A percentile compares a stretch with the other conserved stretches of the same genome.
Evolutionary conservation across 2,329 filamentous ascomycete genomes (phyloP).

Genomic region (Exophiala xenobiotica): DNA sequence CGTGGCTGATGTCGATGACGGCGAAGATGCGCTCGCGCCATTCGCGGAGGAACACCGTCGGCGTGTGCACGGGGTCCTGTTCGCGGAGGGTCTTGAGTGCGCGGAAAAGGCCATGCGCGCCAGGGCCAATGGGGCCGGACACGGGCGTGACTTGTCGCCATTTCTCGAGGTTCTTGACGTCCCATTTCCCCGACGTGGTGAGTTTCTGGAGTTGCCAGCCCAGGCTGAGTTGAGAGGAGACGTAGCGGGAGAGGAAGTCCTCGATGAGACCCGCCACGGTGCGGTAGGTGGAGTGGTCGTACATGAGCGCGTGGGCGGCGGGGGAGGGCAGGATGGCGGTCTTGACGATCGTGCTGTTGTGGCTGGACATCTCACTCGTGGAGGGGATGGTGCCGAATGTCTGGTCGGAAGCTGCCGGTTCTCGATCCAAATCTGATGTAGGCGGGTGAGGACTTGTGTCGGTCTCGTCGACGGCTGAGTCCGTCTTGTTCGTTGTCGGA

Average conservation of each 20-base stretch:
- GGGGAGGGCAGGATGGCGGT: conserved; percentile 70
- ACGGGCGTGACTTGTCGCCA: conserved; percentile 81
- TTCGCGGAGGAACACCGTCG: conserved; percentile 65
- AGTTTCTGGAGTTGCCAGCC: conserved; percentile 91
- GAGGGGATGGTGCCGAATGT: conserved; percentile 35
- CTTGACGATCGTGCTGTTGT: conserved; percentile 56
- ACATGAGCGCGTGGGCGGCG: conserved; percentile 80
- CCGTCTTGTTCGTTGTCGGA: conserved; percentile 25
- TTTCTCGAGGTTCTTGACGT: conserved; percentile 92
- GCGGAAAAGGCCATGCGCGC: conserved; percentile 64
- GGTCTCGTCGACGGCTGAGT: background rate
- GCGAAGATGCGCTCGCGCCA: conserved; percentile 70
- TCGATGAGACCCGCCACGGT: conserved; percentile 78
- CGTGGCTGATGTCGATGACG: conserved; percentile 87
- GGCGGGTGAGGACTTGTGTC: background rate
- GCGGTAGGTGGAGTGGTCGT: conserved; percentile 71
- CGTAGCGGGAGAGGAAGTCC: conserved; percentile 71
- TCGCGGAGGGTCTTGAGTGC: conserved; percentile 93
- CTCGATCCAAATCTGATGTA: conserved; percentile 27
- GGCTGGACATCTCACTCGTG: conserved; percentile 36
- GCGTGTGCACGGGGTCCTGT: conserved; percentile 79
- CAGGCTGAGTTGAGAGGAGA: conserved; percentile 75
- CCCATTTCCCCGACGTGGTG: conserved; percentile 90
- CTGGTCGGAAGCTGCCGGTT: conserved; percentile 46
- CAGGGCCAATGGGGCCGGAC: conserved; percentile 69